Conservation (phyloP, 2,329 filamentous ascomycete species). For the Diaporthe capsici region DNA sequence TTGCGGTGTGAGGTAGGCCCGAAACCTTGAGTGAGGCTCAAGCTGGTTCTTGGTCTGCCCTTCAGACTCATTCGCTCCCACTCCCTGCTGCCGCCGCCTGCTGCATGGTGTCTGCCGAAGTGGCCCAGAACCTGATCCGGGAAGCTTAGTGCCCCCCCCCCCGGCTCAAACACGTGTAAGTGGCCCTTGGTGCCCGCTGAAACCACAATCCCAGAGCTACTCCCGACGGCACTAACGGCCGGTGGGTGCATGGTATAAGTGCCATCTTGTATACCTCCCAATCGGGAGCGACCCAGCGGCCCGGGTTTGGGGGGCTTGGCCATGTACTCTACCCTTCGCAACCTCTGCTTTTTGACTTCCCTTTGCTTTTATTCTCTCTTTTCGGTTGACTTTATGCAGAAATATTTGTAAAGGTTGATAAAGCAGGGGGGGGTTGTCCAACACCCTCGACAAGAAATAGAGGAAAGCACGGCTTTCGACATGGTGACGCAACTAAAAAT, state of each 20-base stretch:
- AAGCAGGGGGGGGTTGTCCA: no score
- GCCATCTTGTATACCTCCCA: background rate
- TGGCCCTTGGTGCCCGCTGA: conserved; percentile 12
- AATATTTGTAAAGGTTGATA: background rate
- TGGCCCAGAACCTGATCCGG: background rate
- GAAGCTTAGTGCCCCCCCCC: conserved; percentile 5
- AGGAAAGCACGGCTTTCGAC: background rate
- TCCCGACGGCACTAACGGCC: background rate
- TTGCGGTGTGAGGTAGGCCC: conserved; percentile 33
- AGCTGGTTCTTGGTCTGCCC: background rate
- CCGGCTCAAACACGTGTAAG: conserved; percentile 9
- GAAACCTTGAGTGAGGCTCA: conserved; percentile 27
- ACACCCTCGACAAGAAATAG: background rate
- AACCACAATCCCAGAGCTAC: conserved; percentile 8
- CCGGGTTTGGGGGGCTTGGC: background rate
- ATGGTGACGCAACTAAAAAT: background rate
- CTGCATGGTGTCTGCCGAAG: background rate
- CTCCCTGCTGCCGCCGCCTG: background rate
- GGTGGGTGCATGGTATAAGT: background rate
- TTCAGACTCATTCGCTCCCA: background rate
- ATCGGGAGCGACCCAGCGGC: conserved; percentile 8
- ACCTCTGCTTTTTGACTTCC: background rate
- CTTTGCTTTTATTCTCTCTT: background rate
- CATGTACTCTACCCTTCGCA: background rate
- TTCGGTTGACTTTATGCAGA: background rate